Evolutionary conservation across 495 filamentous ascomycete species (phyloP).

Genomic region (Peziza echinospora): DNA sequence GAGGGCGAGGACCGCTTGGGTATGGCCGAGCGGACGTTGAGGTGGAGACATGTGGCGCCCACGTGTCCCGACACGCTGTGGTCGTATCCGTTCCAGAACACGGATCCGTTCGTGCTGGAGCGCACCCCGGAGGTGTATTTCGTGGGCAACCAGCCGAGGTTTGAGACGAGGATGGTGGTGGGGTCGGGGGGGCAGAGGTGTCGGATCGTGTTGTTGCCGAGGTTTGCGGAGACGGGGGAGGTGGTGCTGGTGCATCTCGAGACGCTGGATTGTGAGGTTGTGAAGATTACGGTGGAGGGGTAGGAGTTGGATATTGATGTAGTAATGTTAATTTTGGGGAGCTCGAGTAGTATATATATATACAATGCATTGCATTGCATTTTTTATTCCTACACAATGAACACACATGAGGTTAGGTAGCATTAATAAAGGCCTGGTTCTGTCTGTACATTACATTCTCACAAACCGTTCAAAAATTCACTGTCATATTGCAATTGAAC

Average conservation of each 20-base stretch:
- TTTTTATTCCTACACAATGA: too few species aligned
- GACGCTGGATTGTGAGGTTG: conserved; percentile 51
- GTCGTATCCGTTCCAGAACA: conserved; percentile 84
- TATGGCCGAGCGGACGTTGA: conserved; percentile 78
- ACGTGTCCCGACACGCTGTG: conserved; percentile 93
- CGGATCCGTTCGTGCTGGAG: conserved; percentile 66
- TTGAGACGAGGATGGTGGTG: conserved; percentile 52
- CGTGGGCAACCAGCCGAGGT: conserved; percentile 65
- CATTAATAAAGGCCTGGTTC: too few species aligned
- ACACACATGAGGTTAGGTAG: too few species aligned
- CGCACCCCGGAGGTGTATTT: conserved; percentile 82
- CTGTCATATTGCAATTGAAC: too few species aligned
- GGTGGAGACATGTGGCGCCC: conserved; percentile 80
- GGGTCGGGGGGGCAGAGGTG: conserved; percentile 43
- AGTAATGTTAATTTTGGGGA: too few species aligned
- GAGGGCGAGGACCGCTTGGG: conserved; percentile 49
- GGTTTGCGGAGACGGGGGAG: conserved; percentile 57
- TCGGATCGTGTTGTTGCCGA: conserved; percentile 56
- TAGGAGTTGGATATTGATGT: conserved; percentile 26
- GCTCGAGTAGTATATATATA: too few species aligned
- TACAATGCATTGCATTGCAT: too few species aligned
- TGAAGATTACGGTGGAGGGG: conserved; percentile 39
- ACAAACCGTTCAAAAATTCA: too few species aligned
- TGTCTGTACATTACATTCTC: too few species aligned
- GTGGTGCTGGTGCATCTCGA: conserved; percentile 73